Evolutionary conservation across 1,284 basidiomycete species (phyloP).

Genomic region (Schizopora paradoxa): DNA sequence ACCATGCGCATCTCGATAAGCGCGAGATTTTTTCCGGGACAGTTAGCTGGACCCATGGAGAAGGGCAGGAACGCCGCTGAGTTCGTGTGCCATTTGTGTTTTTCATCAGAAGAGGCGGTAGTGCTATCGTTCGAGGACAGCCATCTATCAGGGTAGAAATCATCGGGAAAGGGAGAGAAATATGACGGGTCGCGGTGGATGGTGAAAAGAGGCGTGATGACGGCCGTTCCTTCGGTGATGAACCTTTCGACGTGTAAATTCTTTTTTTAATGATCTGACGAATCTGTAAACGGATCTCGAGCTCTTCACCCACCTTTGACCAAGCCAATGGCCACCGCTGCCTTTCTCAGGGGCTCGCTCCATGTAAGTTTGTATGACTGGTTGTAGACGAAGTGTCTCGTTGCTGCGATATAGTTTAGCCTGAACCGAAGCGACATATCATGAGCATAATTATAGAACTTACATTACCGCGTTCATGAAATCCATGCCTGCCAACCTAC

Average conservation of each 20-base stretch:
- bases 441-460: too few relatives aligned
- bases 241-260: constrained; percentile 33
- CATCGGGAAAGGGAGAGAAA: constrained; percentile 37
- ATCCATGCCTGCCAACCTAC: constrained; percentile 24
- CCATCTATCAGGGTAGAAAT: constrained; percentile 42
- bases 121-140: constrained; percentile 20
- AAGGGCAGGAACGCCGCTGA: constrained; percentile 37
- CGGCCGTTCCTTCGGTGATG: constrained; percentile 36
- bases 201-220: constrained; percentile 32
- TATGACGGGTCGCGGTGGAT: constrained; percentile 37
- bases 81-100: constrained; percentile 20
- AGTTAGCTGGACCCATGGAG: constrained; percentile 31
- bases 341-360: constrained; percentile 12
- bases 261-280: too few relatives aligned
- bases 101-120: too few relatives aligned
- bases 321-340: constrained; percentile 12
- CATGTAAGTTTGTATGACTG: constrained; percentile 4
- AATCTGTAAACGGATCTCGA: background rate
- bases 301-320: constrained; percentile 6
- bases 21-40: constrained; percentile 30
- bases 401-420: constrained; percentile 1
- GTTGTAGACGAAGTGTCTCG: constrained; percentile 10
- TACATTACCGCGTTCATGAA: constrained; percentile 32
- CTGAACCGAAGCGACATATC: background rate
- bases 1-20: constrained; percentile 28